Percentiles rank a stretch among this genome's conserved stretches.
Evolutionary conservation across 2,329 filamentous ascomycete species (phyloP).

Genomic region (Xylaria sp.): DNA sequence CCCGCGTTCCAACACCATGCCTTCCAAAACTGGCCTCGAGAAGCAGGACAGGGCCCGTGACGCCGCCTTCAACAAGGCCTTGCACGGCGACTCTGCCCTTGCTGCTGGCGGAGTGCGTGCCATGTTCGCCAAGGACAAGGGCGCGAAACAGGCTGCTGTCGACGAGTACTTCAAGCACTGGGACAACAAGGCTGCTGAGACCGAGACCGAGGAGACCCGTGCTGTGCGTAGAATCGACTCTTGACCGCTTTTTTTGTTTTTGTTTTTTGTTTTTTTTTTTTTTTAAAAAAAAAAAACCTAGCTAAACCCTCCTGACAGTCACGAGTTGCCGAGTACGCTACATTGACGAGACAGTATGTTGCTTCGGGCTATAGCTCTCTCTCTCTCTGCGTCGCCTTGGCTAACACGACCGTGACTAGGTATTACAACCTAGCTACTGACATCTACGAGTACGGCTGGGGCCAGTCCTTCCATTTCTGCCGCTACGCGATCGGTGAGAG

Average conservation of each 20-base stretch:
- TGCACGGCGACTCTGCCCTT: conserved; percentile 77
- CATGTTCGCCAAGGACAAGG: conserved; percentile 80
- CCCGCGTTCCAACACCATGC: conserved; percentile 46
- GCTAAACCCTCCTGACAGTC: conserved; percentile 57
- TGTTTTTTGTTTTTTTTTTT: no score
- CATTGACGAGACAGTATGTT: conserved; percentile 85
- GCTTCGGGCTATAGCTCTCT: not conserved
- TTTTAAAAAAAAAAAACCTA: no score
- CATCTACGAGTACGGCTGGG: conserved; percentile 96
- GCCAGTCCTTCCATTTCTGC: conserved; percentile 96
- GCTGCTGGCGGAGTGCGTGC: conserved; percentile 76
- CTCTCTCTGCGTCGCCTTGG: not conserved
- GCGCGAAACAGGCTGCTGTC: conserved; percentile 79
- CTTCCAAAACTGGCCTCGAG: conserved; percentile 65
- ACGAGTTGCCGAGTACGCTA: conserved; percentile 87
- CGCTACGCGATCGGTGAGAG: conserved; percentile 86
- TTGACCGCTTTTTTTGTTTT: conserved; percentile 5
- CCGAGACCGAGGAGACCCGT: conserved; percentile 83
- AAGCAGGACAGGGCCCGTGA: conserved; percentile 82
- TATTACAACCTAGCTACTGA: conserved; percentile 99
- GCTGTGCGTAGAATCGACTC: conserved; percentile 61
- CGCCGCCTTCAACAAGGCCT: conserved; percentile 86
- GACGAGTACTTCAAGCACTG: conserved; percentile 97
- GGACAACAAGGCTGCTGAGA: conserved; percentile 79
- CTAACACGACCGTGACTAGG: conserved; percentile 49